These are phyloP conservation scores for Mycena galericulata DNA, from an alignment of 768 basidiomycete genomes.

Conservation along the genomic window DNA sequence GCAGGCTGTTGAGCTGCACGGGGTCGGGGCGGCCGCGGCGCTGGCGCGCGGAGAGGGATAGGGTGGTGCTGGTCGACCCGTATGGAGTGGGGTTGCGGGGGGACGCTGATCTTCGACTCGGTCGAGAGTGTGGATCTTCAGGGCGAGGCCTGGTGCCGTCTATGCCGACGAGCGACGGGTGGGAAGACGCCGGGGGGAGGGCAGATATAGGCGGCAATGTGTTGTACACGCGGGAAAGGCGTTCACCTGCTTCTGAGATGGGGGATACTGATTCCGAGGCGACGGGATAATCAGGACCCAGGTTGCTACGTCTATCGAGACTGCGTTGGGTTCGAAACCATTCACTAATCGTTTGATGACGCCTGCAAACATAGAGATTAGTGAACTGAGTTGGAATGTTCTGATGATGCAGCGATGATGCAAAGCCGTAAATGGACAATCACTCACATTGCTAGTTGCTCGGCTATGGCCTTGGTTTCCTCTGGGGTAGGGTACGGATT, in stretches of 20 bases:
- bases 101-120: slow-evolving; percentile 17
- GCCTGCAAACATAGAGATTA: slow-evolving; percentile 62
- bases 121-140: slow-evolving; percentile 15
- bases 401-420: slow-evolving; percentile 29
- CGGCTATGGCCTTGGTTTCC: slow-evolving; percentile 72
- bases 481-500: slow-evolving; percentile 79
- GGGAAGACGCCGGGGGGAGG: slow-evolving; percentile 28
- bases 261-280: slow-evolving; percentile 41
- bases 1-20: slow-evolving; percentile 80
- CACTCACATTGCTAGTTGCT: slow-evolving; percentile 82
- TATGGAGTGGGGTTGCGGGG: slow-evolving; percentile 29
- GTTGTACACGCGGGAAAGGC: slow-evolving; percentile 43
- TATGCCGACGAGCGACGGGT: slow-evolving; percentile 26
- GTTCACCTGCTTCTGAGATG: slow-evolving; percentile 43
- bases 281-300: slow-evolving; percentile 61
- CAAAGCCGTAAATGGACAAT: slow-evolving; percentile 35
- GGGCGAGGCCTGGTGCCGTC: slow-evolving; percentile 3
- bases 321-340: slow-evolving; percentile 92
- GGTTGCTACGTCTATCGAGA: slow-evolving; percentile 78
- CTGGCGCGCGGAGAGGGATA: slow-evolving; percentile 56
- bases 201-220: slow-evolving; percentile 25
- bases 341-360: slow-evolving; percentile 82
- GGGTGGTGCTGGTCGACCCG: slow-evolving; percentile 17
- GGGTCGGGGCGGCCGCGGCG: slow-evolving; percentile 84
- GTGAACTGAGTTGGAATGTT: slow-evolving; percentile 33